A percentile compares a stretch with the other conserved stretches of the same genome.
These are phyloP conservation scores for Ophiobolus disseminans DNA, from an alignment of 2,329 filamentous ascomycete species.

Conservation along the genomic window DNA sequence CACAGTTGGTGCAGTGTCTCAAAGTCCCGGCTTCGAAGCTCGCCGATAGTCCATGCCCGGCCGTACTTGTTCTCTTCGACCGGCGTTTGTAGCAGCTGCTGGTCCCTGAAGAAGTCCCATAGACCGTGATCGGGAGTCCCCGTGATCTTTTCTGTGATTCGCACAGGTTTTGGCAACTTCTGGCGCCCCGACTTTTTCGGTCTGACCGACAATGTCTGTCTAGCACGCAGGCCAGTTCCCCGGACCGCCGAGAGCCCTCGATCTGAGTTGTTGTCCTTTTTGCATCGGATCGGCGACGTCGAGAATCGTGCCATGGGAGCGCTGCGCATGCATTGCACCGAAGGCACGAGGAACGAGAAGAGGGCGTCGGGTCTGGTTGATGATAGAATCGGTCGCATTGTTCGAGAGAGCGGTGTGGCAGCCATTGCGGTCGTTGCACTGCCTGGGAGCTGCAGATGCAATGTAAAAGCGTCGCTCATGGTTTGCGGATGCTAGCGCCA, in stretches of 20 bases:
- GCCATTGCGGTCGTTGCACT: constrained; percentile 36
- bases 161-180: constrained; percentile 73
- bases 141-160: constrained; percentile 65
- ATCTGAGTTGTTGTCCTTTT: constrained; percentile 77
- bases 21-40: constrained; percentile 89
- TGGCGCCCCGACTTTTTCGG: constrained; percentile 59
- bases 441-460: neutral
- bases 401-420: constrained; percentile 34
- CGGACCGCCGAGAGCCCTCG: constrained; percentile 85
- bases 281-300: constrained; percentile 58
- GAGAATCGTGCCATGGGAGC: constrained; percentile 61
- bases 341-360: constrained; percentile 36
- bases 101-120: constrained; percentile 85
- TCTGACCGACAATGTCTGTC: constrained; percentile 75
- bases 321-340: constrained; percentile 28
- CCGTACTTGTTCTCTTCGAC: constrained; percentile 74
- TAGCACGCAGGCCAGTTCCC: constrained; percentile 70
- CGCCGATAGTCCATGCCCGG: constrained; percentile 81
- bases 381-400: constrained; percentile 31
- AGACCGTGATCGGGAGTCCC: constrained; percentile 81
- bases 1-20: constrained; percentile 90
- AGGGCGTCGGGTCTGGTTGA: constrained; percentile 26
- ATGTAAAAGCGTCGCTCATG: no score
- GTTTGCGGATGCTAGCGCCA: no score
- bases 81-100: constrained; percentile 73